Evolutionary conservation across 257 asterid species (phyloP), one percentile per base, ranked within the genome.

Genomic region (Osmanthus fragrans): DNA sequence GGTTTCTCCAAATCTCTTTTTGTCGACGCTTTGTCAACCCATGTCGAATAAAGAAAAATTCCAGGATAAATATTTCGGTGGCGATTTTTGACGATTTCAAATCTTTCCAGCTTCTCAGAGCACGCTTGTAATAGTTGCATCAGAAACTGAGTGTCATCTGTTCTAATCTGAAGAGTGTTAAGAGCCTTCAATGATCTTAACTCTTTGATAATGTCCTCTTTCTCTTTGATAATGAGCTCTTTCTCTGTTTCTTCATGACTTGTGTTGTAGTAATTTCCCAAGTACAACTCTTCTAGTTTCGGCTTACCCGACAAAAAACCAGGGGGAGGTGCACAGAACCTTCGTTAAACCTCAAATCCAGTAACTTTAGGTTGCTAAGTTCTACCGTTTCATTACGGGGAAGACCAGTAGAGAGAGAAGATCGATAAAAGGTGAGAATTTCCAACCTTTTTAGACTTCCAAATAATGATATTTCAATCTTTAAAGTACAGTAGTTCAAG

Each of bases 221-320:
- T 25, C 27, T 25, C 27, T 25, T 25, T n/a, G n/a, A n/a, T n/a
- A n/a, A n/a, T n/a, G n/a, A 40, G 10, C 47, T 71, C 49, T 19
- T 30, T n/a, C n/a, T n/a, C n/a, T n/a, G n/a, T 36, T 71, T 71
- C 60, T 71, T 40, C 56, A n/a, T 71, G 27, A 0, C 34, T 47
- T 23, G 19, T 51, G 16, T 21, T 18, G 19, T 0, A 0, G 1
- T 15, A 13, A 15, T 1, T 0, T 39, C 71, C 32, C 45, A 75
- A n/a, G 6, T 74, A 70, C 47, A 79, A 25, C 21, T 79, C 83
- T 65, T 80, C 83, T 33, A 80, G 73, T 65, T 42, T 75, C 47
- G 4, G 7, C 37, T 67, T 45, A 15, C 15, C 32, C 8, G 40
- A 32, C 67, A 79, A 25, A 73, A 73, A 45, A n/a, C 65, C 75